Base-by-base conservation (phyloP, 2,329 filamentous ascomycete genomes). In the Hypoxylon sp. region DNA sequence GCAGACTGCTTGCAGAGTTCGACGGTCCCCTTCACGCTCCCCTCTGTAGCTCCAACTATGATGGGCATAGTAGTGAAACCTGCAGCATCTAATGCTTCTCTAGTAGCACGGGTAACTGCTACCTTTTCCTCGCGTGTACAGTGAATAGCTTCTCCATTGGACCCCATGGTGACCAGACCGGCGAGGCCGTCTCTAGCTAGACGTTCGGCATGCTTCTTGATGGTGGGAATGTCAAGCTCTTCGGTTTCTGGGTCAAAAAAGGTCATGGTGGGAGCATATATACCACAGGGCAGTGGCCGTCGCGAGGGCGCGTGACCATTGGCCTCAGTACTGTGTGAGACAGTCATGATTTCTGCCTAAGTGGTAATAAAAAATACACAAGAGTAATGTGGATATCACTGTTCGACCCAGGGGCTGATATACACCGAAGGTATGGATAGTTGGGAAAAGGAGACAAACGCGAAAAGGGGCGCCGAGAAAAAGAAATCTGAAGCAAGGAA, bases 221-320 rank as follows among this genome's bases (percentile, higher is more conserved):
- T 92, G 66, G 88, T 87, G 37, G 91, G 85, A 70, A 94, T 89
- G 77, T 97, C 94, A 75, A 97, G 86, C 53, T 96, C 92, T 81
- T 97, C 94, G 50, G 92, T 96, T 71, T 91, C 87, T 5, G 91
- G 86, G 81, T 95, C 85, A 84, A 97, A 97, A 80, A 97, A 97
- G 76, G 93, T 97, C 90, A 96, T 93, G 67, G 92, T 95, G 26
- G 94, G 94, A 67, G 92, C 92, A 81, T 96, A 97, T 79, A 96
- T 94, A 78, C 93, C 93, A 76, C 91, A 91, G 48, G 92, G 91
- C 61, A 97, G 87, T 70, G 90, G 85, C 65, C 86, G 82, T 68
- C 82, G 82, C 17, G 81, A 70, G 70, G 80, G 77, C 65, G 78
- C 70, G 72, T 80, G 77, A 64, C 80, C 78, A 70, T 80, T 78